Evolutionary conservation across 176 grass and related monocot species (phyloP), one percentile per base, ranked within the genome.

Genomic region (Dactylis glomerata): DNA sequence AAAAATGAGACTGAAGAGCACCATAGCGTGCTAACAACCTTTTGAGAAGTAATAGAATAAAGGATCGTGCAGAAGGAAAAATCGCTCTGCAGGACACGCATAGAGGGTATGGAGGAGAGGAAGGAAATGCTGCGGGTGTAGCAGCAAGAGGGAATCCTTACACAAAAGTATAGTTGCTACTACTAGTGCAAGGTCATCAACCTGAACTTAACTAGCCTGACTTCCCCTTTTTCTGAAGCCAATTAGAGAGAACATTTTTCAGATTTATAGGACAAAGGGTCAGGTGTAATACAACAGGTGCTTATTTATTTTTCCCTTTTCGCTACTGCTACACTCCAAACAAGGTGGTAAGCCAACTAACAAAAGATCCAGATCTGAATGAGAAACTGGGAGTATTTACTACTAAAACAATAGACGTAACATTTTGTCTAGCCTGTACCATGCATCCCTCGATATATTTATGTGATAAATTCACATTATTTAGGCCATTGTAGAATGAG

Each of bases 321-420:
- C 69, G 31, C 41, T 27, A 22, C 50, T 77, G 1, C 15, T 57
- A n/a, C 26, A 78, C 86, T 73, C 73, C 77, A 63, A 73, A 79
- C 84, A 86, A 31, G 55, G 73, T 78, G 79, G 84, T 68, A 78
- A 82, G 73, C 84, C 56, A 83, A 57, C 84, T 12, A 83, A 81
- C 64, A 74, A 74, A 56, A 32, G 46, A 73, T 83, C 66, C 57
- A 87, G 74, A 79, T 75, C 74, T 90, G 73, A 73, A 79, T 31
- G 26, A 5, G 36, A 67, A 75, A 47, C 26, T 46, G 28, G 27
- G 22, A 66, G 66, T 65, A 45, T 65, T 65, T 42, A 42, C 41
- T 42, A 42, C 8, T 42, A 42, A 42, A 41, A 42, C 6, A 10
- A 42, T 42, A 42, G 6, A 42, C 41, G 1, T 10, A 42, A 10